Base-by-base conservation (phyloP, 148 eudicot species). In the Nepenthes gracilis region DNA sequence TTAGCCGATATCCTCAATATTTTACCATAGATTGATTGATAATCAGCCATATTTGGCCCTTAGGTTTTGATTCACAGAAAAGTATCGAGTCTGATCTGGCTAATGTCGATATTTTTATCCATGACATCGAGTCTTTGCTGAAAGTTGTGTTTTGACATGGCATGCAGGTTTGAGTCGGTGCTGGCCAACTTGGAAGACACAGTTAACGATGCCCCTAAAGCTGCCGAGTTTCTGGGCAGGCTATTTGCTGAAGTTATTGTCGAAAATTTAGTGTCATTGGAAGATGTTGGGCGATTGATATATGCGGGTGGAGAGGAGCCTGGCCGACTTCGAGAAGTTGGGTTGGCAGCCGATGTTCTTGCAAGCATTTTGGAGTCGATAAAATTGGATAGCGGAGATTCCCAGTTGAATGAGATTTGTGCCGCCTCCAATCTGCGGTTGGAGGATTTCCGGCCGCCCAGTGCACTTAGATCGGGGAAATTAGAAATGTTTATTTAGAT, bases 191-290 rank as follows among this genome's bases (percentile, higher is more conserved):
- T 89, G 82, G 94, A 89, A 68, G 96, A 89, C 66, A 80, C 84
- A 6, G 86, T 84, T 7, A 86, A 62, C 43, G 96, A 89, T 76
- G 96, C 96, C 60, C 94, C 96, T 38, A 81, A 55, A 79, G 96
- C 96, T 43, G 76, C 84, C 1, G 84, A 89, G 57, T 89, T 72
- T 69, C 90, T 89, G 5, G 96, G 96, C 36, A 77, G 64, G 33
- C 73, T 86, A 40, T 68, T 86, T 40, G 87, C 82, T 9, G 78
- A 61, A 57, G 64, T 89, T 33, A 65, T 89, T 11, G 1, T 76
- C 35, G 94, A 89, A 59, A 75, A 86, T 11, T 68, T 76, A 6
- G 35, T 86, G 12, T 59, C 90, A 10, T 65, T 83, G 53, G 23
- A 64, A 48, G 87, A 74, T 37, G 65, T 84, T 0, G 82, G 84